A percentile compares a stretch with the other conserved stretches of the same genome.
Evolutionary conservation across 371 early-diverging fungal genomes (phyloP).

Genomic region (Coemansia sp.): DNA sequence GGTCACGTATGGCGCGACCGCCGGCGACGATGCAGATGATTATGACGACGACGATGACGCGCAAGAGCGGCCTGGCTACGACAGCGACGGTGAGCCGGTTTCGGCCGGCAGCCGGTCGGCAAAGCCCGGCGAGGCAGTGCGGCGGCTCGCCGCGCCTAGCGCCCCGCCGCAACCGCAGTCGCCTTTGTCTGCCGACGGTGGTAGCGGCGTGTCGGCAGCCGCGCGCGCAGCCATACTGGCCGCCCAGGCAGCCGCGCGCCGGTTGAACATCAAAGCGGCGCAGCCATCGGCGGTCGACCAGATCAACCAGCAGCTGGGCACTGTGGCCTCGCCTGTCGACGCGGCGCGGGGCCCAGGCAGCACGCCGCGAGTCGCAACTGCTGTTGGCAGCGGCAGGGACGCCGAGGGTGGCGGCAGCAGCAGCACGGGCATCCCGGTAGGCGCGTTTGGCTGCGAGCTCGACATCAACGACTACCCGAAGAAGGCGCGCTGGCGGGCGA

Average conservation of each 20-base stretch:
- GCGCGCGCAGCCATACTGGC: conserved; percentile 39
- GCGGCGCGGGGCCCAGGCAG: too few species aligned
- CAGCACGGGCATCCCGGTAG: conserved; percentile 22
- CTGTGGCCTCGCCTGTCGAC: neutral
- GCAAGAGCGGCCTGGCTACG: conserved; percentile 15
- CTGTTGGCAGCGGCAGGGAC: conserved; percentile 8
- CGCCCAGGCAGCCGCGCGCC: conserved; percentile 43
- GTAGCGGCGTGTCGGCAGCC: conserved; percentile 21
- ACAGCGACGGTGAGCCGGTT: conserved; percentile 22
- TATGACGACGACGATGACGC: conserved; percentile 56
- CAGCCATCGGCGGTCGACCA: conserved; percentile 22
- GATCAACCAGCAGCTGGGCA: conserved; percentile 41
- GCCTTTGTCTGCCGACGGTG: conserved; percentile 4
- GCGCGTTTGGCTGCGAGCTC: conserved; percentile 71
- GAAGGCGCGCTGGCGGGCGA: conserved; percentile 94
- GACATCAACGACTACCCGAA: conserved; percentile 97
- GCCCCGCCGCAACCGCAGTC: neutral
- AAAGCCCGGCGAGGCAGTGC: neutral
- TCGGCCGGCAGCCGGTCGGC: neutral
- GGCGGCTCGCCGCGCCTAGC: conserved; percentile 1
- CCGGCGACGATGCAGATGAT: conserved; percentile 72
- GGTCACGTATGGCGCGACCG: conserved; percentile 73
- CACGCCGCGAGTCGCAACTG: neutral
- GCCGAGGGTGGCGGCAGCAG: neutral
- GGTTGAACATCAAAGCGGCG: conserved; percentile 24